phyloP scores from a whole-genome alignment of 495 filamentous ascomycete species.

The Hypoxylon intermedium region DNA sequence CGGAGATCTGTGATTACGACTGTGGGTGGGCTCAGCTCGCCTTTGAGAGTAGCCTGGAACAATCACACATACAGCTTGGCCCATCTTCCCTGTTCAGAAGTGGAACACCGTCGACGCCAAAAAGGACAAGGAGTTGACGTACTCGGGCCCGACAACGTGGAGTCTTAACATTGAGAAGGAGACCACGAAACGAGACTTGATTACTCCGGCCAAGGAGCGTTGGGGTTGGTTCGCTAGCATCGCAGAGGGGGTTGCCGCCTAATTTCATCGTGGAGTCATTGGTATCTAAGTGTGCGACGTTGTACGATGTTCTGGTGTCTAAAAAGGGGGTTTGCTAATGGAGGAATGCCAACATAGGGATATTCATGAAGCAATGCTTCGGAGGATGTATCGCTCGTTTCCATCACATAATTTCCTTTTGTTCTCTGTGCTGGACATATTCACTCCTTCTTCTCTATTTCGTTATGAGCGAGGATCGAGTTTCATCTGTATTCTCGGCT shows the following conservation, averaged over 20 bases:
- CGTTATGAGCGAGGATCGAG: conserved; percentile 3
- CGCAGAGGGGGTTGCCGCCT: conserved; percentile 38
- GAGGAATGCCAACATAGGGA: conserved; percentile 5
- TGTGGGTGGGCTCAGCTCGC: too few species aligned
- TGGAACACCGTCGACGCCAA: conserved; percentile 14
- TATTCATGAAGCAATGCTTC: conserved; percentile 8
- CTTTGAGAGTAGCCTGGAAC: too few species aligned
- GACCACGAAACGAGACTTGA: conserved; percentile 17
- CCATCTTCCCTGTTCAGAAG: conserved; percentile 16
- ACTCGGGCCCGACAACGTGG: conserved; percentile 23
- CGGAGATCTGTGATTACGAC: too few species aligned
- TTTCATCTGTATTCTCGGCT: conserved; percentile 1
- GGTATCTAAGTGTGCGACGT: neutral
- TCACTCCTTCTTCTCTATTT: neutral
- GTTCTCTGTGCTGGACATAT: conserved; percentile 4
- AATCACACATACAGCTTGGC: conserved; percentile 6
- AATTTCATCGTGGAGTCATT: neutral
- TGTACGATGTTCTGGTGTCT: neutral
- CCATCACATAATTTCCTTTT: neutral
- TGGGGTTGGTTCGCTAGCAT: conserved; percentile 16
- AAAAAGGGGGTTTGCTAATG: neutral
- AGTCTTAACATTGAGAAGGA: conserved; percentile 23
- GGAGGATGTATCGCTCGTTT: conserved; percentile 21
- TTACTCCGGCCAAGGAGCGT: conserved; percentile 26
- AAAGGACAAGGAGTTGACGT: conserved; percentile 28